Evolutionary conservation across 1,139 yeast species (phyloP).

Genomic region (Spathaspora sp.): DNA sequence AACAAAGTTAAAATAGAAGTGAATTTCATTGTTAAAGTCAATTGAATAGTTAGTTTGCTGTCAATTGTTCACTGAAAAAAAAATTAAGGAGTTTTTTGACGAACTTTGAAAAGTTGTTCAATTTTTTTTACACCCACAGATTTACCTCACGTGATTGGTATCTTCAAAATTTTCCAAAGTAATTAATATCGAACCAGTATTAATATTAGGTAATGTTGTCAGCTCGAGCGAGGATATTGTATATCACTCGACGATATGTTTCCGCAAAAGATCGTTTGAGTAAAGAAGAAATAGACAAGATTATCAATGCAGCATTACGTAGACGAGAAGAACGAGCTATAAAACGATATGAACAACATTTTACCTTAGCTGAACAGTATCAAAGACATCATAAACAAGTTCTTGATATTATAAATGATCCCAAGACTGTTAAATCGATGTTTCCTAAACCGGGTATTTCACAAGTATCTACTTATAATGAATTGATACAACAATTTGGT

Average conservation of each 20-base stretch:
- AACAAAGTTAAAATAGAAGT: conserved; percentile 14
- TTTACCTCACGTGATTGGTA: background rate
- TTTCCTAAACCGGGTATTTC: conserved; percentile 9
- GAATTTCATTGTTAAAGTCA: conserved; percentile 19
- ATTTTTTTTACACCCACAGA: background rate
- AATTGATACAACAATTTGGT: conserved; percentile 7
- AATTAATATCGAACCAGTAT: no score
- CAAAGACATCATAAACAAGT: conserved; percentile 18
- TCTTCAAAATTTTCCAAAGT: no score
- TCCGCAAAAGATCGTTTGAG: background rate
- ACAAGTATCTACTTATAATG: conserved; percentile 6
- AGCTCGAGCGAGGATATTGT: background rate
- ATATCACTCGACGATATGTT: background rate
- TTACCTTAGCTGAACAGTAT: background rate
- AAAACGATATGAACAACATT: conserved; percentile 6
- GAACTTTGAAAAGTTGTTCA: background rate
- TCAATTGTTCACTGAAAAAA: background rate
- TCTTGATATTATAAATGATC: conserved; percentile 17
- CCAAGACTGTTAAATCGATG: conserved; percentile 17
- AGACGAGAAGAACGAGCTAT: conserved; percentile 2
- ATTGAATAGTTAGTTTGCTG: background rate
- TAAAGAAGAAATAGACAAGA: background rate
- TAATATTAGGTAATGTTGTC: background rate
- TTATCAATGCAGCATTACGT: background rate
- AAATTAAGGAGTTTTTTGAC: background rate